Base-by-base conservation (phyloP, 345 rosid species). In the Aegle marmelos region DNA sequence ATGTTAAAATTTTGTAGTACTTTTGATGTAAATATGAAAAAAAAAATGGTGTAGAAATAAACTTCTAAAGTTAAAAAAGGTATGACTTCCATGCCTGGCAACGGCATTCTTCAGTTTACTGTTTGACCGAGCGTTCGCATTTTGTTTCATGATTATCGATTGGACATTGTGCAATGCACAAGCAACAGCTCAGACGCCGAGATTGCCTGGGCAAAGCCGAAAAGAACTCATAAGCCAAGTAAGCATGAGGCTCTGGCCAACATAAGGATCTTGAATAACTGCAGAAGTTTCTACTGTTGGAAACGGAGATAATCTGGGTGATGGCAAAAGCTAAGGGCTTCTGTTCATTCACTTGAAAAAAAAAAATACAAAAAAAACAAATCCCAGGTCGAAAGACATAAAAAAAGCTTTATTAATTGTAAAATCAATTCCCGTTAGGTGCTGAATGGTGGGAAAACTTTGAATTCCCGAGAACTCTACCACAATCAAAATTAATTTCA, bases 121-220 rank as follows among this genome's bases (percentile, higher is more conserved):
- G 87, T 84, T 59, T 59, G 73, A 77, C 81, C 79, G 84, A 76
- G 70, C 91, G 82, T 87, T 84, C 37, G 91, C 92, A 4, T 93
- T 93, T 84, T 85, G 84, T 81, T 24, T 79, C 82, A 3, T 13
- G 17, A 3, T 45, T 13, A 45, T 90, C 85, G 61, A 31, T 70
- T 14, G 97, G 97, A 76, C 89, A 89, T 75, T 68, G 50, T 73
- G 68, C 86, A 85, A 77, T 92, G 87, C 88, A 92, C 68, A 59
- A 85, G 82, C 68, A 72, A 71, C 87, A 83, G 67, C 93, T 93
- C 13, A 17, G 53, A 48, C 13, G 19, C 14, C 17, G 5, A 48
- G 39, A 10, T 48, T 48, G 19, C 45, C 9, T 39, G 54, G 19
- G 19, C 54, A 48, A 48, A 7, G 5, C 19, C 54, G 16, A 48